These are phyloP conservation scores for Populus hybrid DNA, from an alignment of 441 rosid species.

Conservation along the genomic window DNA sequence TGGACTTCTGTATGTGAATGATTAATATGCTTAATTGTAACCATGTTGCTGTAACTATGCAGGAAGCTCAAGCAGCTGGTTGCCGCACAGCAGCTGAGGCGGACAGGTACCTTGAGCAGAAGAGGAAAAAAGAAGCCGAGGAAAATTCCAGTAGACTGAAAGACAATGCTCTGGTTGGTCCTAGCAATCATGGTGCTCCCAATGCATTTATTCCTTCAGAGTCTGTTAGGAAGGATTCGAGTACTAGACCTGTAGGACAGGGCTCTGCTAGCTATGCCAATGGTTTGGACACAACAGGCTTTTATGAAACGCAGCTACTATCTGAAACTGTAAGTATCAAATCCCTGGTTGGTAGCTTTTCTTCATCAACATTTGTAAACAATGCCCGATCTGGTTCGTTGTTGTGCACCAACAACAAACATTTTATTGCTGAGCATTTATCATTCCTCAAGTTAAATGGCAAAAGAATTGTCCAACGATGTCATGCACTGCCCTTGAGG, in stretches of 20 bases:
- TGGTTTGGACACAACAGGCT: conserved; percentile 56
- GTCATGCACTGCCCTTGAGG: neutral
- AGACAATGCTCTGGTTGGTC: conserved; percentile 56
- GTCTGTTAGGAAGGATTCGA: conserved; percentile 43
- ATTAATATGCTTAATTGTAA: neutral
- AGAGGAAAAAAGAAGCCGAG: conserved; percentile 73
- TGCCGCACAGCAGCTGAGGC: conserved; percentile 85
- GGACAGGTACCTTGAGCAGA: conserved; percentile 61
- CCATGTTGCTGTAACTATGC: conserved; percentile 16
- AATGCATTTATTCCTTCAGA: conserved; percentile 41
- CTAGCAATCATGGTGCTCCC: conserved; percentile 42
- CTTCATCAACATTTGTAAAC: neutral
- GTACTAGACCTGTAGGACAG: conserved; percentile 49
- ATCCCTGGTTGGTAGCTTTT: neutral
- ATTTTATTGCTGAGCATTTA: neutral
- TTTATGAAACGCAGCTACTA: conserved; percentile 61
- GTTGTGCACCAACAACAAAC: neutral
- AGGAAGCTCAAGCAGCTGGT: conserved; percentile 95
- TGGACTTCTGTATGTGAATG: neutral
- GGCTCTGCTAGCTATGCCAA: conserved; percentile 60
- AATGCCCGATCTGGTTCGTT: neutral
- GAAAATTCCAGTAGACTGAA: conserved; percentile 67
- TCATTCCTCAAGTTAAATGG: neutral
- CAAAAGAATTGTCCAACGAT: neutral
- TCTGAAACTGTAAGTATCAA: conserved; percentile 69